A percentile compares a stretch with the other conserved stretches of the same genome.
These are phyloP conservation scores for Furcasterigmium sp. DNA, from an alignment of 2,329 filamentous ascomycete genomes.

Conservation along the genomic window DNA sequence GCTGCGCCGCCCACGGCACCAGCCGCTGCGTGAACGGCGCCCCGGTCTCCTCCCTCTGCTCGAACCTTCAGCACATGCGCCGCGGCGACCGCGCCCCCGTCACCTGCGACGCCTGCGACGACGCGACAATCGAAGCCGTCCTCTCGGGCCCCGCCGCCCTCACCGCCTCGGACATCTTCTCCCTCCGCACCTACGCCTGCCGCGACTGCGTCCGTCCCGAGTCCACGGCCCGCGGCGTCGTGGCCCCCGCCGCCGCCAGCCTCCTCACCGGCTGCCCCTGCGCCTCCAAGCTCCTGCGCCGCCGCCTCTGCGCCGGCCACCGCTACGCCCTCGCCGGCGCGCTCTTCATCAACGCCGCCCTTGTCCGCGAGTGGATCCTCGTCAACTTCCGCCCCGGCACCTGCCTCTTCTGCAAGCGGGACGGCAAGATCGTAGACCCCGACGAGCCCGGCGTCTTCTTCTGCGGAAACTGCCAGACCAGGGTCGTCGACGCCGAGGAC, in stretches of 20 bases:
- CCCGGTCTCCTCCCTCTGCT: slow-evolving; percentile 9
- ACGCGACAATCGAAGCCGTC: slow-evolving; percentile 12
- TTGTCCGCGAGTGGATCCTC: slow-evolving; percentile 21
- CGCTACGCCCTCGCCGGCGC: slow-evolving; percentile 21
- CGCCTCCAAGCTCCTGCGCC: slow-evolving; percentile 24
- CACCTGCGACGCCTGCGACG: slow-evolving; percentile 20
- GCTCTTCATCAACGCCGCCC: slow-evolving; percentile 13
- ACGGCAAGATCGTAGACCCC: slow-evolving; percentile 19
- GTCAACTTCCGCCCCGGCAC: slow-evolving; percentile 14
- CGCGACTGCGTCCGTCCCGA: slow-evolving; percentile 16
- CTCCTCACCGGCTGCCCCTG: slow-evolving; percentile 31
- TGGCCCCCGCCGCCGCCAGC: slow-evolving; percentile 7
- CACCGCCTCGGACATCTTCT: slow-evolving; percentile 16
- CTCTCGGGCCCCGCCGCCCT: slow-evolving; percentile 8
- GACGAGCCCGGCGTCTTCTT: neutral
- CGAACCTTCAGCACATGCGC: slow-evolving; percentile 12
- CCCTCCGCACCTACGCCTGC: slow-evolving; percentile 31
- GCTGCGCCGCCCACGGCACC: slow-evolving; percentile 4
- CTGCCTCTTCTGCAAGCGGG: slow-evolving; percentile 25
- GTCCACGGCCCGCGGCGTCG: neutral
- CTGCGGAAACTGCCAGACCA: slow-evolving; percentile 1
- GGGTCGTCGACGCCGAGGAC: neutral
- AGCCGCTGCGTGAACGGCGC: neutral
- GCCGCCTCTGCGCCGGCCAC: slow-evolving; percentile 27
- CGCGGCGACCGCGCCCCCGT: neutral